Evolutionary conservation across 2,329 filamentous ascomycete genomes (phyloP).

Genomic region (Colletotrichum falcatum): DNA sequence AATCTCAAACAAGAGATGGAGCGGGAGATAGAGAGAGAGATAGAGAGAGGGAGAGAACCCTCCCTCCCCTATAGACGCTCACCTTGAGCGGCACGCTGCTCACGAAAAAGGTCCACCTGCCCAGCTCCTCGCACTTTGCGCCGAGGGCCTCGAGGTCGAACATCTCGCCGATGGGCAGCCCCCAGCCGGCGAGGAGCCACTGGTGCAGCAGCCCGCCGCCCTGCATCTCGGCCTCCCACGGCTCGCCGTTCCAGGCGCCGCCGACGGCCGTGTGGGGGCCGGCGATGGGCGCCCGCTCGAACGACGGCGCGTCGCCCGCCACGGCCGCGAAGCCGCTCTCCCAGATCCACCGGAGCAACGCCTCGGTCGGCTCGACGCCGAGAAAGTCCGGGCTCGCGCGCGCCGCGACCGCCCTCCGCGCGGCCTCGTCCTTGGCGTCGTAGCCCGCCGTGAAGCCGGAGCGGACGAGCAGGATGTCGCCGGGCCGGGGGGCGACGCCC

Average conservation of each 20-base stretch:
- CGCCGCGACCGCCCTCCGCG: conserved; percentile 46
- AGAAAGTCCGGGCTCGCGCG: conserved; percentile 48
- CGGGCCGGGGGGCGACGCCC: conserved; percentile 58
- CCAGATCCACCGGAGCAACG: conserved; percentile 59
- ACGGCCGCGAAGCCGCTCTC: conserved; percentile 58
- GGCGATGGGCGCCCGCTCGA: conserved; percentile 56
- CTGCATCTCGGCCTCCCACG: conserved; percentile 43
- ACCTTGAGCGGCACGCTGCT: conserved; percentile 53
- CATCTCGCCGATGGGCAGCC: conserved; percentile 62
- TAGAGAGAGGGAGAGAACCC: too few species aligned
- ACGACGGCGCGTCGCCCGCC: conserved; percentile 56
- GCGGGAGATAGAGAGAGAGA: too few species aligned
- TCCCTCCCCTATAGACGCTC: neutral
- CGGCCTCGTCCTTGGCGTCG: conserved; percentile 42
- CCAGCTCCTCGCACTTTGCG: conserved; percentile 48
- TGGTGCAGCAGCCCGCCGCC: conserved; percentile 48
- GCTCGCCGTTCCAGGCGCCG: conserved; percentile 22
- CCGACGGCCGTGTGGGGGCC: conserved; percentile 42
- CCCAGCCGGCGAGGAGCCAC: conserved; percentile 62
- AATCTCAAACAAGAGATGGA: fast-evolving
- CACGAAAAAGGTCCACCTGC: conserved; percentile 56
- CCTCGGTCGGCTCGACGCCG: conserved; percentile 53
- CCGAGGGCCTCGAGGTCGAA: conserved; percentile 58
- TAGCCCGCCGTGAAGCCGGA: conserved; percentile 51
- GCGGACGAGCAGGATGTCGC: conserved; percentile 65